Conservation (phyloP, 345 rosid genomes). For the Citrus maxima region DNA sequence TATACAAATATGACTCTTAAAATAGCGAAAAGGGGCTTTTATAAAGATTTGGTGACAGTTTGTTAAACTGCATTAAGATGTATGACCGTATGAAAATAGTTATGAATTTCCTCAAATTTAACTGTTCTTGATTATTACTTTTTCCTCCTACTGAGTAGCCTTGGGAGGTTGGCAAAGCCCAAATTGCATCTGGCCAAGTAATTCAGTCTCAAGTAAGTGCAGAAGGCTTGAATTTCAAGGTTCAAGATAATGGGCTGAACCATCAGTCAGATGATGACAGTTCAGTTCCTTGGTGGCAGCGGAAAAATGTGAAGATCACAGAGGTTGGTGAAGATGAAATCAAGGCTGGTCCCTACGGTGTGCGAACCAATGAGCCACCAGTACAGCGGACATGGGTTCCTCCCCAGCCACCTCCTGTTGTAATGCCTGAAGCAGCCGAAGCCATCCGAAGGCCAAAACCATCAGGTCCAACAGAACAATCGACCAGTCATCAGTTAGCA, state of each 20-base stretch:
- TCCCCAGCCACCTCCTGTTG: constrained; percentile 93
- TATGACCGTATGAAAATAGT: neutral
- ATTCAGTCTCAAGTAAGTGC: constrained; percentile 29
- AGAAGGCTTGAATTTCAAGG: constrained; percentile 38
- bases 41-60: neutral
- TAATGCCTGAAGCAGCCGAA: constrained; percentile 90
- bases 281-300: constrained; percentile 70
- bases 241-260: constrained; percentile 37
- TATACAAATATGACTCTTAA: neutral
- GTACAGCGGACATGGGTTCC: constrained; percentile 84
- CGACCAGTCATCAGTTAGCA: constrained; percentile 38
- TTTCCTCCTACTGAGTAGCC: constrained; percentile 45
- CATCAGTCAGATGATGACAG: constrained; percentile 35
- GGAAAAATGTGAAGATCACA: constrained; percentile 54
- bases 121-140: neutral
- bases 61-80: neutral
- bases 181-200: constrained; percentile 39
- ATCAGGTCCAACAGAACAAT: constrained; percentile 53
- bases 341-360: constrained; percentile 32
- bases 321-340: constrained; percentile 58
- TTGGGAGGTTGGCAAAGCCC: constrained; percentile 63
- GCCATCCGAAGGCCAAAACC: constrained; percentile 85
- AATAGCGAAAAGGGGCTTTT: neutral
- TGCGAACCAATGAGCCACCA: constrained; percentile 43
- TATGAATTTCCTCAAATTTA: neutral